These are phyloP conservation scores for Hemileia vastatrix DNA, from an alignment of 1,284 basidiomycete species.

Conservation along the genomic window DNA sequence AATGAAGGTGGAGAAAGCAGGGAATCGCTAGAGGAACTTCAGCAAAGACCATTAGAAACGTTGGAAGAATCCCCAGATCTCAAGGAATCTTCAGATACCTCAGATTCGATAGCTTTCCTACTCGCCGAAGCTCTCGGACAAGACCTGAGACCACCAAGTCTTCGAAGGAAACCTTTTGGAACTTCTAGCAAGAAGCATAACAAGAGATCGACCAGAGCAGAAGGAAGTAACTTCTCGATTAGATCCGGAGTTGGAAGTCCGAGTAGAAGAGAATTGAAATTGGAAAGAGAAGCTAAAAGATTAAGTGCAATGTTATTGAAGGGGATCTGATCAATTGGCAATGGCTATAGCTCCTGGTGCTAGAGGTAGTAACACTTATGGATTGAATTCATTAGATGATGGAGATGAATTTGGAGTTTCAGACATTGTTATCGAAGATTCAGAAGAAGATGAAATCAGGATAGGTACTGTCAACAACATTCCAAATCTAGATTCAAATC, in stretches of 20 bases:
- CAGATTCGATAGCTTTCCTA: not conserved
- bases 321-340: constrained; percentile 29
- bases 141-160: not conserved
- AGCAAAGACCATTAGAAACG: not conserved
- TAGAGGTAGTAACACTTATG: constrained; percentile 25
- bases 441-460: not conserved
- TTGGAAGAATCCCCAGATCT: not conserved
- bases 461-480: not conserved
- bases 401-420: not conserved
- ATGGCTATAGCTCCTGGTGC: constrained; percentile 28
- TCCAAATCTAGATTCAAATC: not conserved
- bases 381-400: constrained; percentile 14
- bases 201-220: not conserved
- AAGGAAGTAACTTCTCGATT: not conserved
- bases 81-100: not conserved
- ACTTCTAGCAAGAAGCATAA: not conserved
- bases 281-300: constrained; percentile 23
- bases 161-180: not conserved
- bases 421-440: not conserved
- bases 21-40: not conserved
- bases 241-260: not conserved
- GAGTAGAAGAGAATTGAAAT: not conserved
- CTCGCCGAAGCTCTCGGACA: not conserved
- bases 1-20: not conserved
- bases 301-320: constrained; percentile 29